A percentile compares a stretch with the other conserved stretches of the same genome.
These are phyloP conservation scores for Orbilia javanica DNA, from an alignment of 2,329 filamentous ascomycete species.

Conservation along the genomic window DNA sequence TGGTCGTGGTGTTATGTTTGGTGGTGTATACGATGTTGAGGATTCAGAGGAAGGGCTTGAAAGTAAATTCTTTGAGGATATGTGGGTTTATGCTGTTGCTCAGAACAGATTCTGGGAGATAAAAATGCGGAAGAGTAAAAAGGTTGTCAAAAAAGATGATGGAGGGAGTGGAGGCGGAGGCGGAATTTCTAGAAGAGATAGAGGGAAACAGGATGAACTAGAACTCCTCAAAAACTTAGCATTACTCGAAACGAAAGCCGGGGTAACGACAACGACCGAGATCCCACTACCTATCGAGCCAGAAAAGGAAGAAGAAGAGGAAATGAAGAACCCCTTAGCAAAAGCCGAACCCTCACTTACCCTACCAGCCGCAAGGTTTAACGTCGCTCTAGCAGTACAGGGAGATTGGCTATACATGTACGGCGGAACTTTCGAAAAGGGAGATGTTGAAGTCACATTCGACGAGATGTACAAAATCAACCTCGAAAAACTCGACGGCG, in stretches of 20 bases:
- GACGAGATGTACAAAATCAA: slow-evolving; percentile 95
- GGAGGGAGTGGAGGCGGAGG: slow-evolving; percentile 65
- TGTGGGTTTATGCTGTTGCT: slow-evolving; percentile 95
- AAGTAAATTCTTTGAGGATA: slow-evolving; percentile 93
- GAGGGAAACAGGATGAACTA: slow-evolving; percentile 90
- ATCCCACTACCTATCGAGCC: slow-evolving; percentile 59
- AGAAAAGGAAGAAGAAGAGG: slow-evolving; percentile 69
- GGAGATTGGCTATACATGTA: slow-evolving; percentile 94
- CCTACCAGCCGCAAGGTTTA: slow-evolving; percentile 90
- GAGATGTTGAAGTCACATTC: slow-evolving; percentile 93
- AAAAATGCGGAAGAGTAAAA: slow-evolving; percentile 78
- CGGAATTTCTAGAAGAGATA: slow-evolving; percentile 72
- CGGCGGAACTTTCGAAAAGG: slow-evolving; percentile 94
- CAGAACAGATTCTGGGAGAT: slow-evolving; percentile 94
- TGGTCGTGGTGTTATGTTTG: slow-evolving; percentile 90
- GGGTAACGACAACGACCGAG: slow-evolving; percentile 64
- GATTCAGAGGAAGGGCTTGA: slow-evolving; percentile 94
- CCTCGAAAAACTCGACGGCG: slow-evolving; percentile 92
- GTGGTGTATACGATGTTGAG: slow-evolving; percentile 93
- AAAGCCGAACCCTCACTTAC: slow-evolving; percentile 74
- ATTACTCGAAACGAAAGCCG: slow-evolving; percentile 80
- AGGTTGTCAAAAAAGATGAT: slow-evolving; percentile 73
- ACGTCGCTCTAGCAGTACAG: slow-evolving; percentile 88
- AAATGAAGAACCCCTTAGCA: slow-evolving; percentile 69
- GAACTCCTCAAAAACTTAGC: slow-evolving; percentile 89